Percentiles rank a stretch among this genome's conserved stretches.
phyloP scores from a whole-genome alignment of 148 eudicot species.

The Vaccinium macrocarpon region DNA sequence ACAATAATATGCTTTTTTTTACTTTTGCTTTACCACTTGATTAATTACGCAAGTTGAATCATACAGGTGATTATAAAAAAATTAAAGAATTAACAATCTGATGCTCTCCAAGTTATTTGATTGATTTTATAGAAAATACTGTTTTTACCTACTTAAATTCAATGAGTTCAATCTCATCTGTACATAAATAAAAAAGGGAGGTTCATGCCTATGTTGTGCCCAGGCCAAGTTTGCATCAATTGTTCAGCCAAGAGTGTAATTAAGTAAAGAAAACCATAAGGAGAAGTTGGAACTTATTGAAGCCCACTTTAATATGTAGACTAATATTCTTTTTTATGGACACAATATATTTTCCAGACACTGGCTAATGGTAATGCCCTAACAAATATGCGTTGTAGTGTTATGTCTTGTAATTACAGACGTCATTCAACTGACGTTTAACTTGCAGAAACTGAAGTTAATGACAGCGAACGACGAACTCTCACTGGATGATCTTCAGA shows the following conservation, averaged over 20 bases:
- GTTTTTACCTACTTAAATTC: not conserved
- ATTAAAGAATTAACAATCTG: not conserved
- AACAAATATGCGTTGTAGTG: not conserved
- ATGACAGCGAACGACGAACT: constrained; percentile 62
- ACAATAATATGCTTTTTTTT: not conserved
- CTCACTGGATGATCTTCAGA: constrained; percentile 77
- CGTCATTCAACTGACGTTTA: not conserved
- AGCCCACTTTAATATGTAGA: not conserved
- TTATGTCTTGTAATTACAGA: not conserved
- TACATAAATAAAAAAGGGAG: not conserved
- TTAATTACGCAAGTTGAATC: not conserved
- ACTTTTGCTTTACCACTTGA: not conserved
- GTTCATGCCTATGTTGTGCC: not conserved
- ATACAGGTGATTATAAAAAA: not conserved
- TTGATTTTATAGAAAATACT: not conserved
- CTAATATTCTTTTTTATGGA: not conserved
- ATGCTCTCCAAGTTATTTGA: not conserved
- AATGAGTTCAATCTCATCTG: not conserved
- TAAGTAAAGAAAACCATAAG: not conserved
- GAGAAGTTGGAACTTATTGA: not conserved
- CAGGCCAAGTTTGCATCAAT: not conserved
- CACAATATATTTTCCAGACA: not conserved
- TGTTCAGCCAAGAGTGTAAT: not conserved
- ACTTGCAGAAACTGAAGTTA: constrained; percentile 81
- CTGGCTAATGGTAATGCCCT: not conserved